phyloP scores from a whole-genome alignment of 352 stramenopile species.

The Globisporangium cylindrosporum region DNA sequence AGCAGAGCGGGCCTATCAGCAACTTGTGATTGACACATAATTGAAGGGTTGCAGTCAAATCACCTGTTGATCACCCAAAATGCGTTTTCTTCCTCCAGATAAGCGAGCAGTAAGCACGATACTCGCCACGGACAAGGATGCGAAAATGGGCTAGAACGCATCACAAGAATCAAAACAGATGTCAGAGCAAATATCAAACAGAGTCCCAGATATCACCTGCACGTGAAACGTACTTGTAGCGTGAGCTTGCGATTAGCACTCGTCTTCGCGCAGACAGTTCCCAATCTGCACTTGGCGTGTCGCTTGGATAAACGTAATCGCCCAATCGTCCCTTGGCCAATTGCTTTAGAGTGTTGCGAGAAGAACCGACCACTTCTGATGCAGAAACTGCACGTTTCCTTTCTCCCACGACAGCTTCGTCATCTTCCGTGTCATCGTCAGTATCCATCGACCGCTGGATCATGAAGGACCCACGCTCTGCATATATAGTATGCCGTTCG shows the following conservation, averaged over 20 bases:
- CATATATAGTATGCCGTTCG: slow-evolving; percentile 34
- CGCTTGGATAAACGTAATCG: slow-evolving; percentile 68
- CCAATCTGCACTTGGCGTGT: slow-evolving; percentile 52
- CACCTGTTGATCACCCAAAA: slow-evolving; percentile 84
- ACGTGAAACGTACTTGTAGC: slow-evolving; percentile 53
- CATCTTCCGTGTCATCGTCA: slow-evolving; percentile 31
- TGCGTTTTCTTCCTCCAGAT: slow-evolving; percentile 73
- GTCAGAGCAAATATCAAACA: neutral
- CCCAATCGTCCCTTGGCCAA: slow-evolving; percentile 56
- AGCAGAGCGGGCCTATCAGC: neutral
- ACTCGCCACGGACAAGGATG: slow-evolving; percentile 75
- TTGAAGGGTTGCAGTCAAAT: neutral
- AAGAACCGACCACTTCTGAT: neutral
- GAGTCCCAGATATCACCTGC: neutral
- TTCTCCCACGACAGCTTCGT: slow-evolving; percentile 16
- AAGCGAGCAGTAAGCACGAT: slow-evolving; percentile 61
- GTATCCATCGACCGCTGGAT: slow-evolving; percentile 25
- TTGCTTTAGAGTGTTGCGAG: slow-evolving; percentile 53
- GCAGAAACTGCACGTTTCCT: neutral
- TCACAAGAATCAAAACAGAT: neutral
- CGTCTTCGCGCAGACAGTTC: slow-evolving; percentile 54
- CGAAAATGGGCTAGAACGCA: slow-evolving; percentile 48
- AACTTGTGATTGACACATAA: too few species aligned
- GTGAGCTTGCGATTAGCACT: slow-evolving; percentile 62
- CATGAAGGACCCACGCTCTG: slow-evolving; percentile 32